Evolutionary conservation across 805 yeast genomes (phyloP), one percentile per base, ranked within the genome.

Genomic region (Candida montana): DNA sequence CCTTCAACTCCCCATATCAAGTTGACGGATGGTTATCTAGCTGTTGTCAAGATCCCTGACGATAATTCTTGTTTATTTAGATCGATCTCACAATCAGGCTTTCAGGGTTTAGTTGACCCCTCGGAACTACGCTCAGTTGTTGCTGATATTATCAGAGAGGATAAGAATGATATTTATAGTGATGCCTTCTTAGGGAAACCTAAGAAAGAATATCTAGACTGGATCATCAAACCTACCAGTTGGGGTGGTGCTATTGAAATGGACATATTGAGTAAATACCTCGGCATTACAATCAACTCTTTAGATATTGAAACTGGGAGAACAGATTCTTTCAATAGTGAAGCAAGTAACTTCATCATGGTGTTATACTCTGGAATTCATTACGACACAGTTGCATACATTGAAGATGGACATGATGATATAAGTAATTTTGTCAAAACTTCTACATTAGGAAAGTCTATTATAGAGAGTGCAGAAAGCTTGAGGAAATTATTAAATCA

Each of bases 191-290:
- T 84, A 35, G 89, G 85, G 3, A 50, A 67, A 66, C 61, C 72
- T 0, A 58, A 63, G 2, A 53, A 55, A 0, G 72, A 74, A 9
- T 84, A 84, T 54, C 61, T 73, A 27, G 47, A 61, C 7, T 84
- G 93, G 91, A 84, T 84, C 18, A 49, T 55, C 35, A 63, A 70
- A 42, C 71, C 70, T 16, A 77, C 70, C 28, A 71, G 83, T 15
- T 84, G 93, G 95, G 95, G 95, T 24, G 95, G 95, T 7, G 91
- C 87, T 3, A 83, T 84, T 36, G 95, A 84, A 55, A 61, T 83
- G 35, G 76, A 79, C 8, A 80, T 84, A 7, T 55, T 84, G 23
- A 69, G 85, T 2, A 65, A 69, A 27, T 67, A 70, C 46, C 66
- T 81, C 31, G 64, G 66, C 5, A 59, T 81, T 6, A 66, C 73